A percentile compares a stretch with the other conserved stretches of the same genome.
Evolutionary conservation across 2,329 filamentous ascomycete genomes (phyloP).

Genomic region (Pezicula neosporulosa): DNA sequence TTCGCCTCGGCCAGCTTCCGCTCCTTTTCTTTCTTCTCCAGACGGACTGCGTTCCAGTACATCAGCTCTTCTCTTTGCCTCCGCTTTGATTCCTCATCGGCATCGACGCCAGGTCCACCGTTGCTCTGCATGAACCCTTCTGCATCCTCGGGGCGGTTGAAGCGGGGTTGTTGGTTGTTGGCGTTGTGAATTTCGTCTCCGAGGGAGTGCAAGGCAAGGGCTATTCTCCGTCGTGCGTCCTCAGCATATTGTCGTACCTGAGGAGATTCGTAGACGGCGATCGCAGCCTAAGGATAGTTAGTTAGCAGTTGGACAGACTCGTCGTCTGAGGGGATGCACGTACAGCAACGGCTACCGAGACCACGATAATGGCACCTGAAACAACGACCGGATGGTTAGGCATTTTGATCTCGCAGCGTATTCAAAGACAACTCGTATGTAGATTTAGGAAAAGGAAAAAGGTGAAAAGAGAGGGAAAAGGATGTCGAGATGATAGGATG

Average conservation of each 20-base stretch:
- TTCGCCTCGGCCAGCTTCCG: constrained; percentile 15
- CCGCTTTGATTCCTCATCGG: constrained; percentile 58
- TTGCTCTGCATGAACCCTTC: constrained; percentile 57
- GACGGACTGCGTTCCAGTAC: constrained; percentile 59
- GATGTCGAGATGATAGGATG: neutral
- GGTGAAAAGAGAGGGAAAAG: neutral
- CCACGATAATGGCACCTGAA: constrained; percentile 29
- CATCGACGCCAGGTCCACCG: constrained; percentile 47
- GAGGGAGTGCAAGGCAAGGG: constrained; percentile 55
- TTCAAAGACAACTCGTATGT: constrained; percentile 3
- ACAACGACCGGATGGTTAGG: constrained; percentile 26
- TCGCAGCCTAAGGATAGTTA: constrained; percentile 22
- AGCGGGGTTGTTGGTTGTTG: constrained; percentile 42
- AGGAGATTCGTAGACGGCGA: constrained; percentile 57
- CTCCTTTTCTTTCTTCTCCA: constrained; percentile 43
- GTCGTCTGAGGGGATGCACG: constrained; percentile 8
- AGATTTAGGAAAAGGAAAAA: neutral
- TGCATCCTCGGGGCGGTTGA: constrained; percentile 64
- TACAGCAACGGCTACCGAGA: constrained; percentile 27
- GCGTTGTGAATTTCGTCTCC: constrained; percentile 51
- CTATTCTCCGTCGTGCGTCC: constrained; percentile 58
- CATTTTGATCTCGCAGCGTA: constrained; percentile 17
- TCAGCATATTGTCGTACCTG: constrained; percentile 60
- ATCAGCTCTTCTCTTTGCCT: constrained; percentile 62
- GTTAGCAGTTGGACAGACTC: constrained; percentile 2